Conservation (phyloP, 345 rosid genomes). For the Brassica carinata region DNA sequence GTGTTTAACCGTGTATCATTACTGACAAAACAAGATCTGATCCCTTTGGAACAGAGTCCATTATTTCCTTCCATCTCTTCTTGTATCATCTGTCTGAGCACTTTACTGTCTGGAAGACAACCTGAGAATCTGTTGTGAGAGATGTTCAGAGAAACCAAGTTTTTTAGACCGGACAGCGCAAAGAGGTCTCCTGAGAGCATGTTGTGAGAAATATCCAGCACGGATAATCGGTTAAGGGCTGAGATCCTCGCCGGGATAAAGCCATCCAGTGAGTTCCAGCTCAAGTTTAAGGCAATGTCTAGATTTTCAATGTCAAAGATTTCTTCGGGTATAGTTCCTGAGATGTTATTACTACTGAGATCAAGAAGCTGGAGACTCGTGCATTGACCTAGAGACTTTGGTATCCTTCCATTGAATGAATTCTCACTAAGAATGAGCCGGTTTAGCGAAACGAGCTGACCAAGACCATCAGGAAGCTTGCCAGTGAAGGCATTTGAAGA, state of each 20-base stretch:
- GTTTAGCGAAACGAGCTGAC: conserved; percentile 57
- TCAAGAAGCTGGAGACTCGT: conserved; percentile 68
- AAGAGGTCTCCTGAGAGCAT: conserved; percentile 59
- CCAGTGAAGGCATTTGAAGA: conserved; percentile 56
- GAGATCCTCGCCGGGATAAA: conserved; percentile 57
- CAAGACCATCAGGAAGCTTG: conserved; percentile 54
- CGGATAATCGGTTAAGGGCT: conserved; percentile 57
- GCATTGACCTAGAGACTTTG: conserved; percentile 58
- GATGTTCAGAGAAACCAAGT: conserved; percentile 68
- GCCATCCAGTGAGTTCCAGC: conserved; percentile 68
- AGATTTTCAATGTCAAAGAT: conserved; percentile 62
- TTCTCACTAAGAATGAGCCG: conserved; percentile 56
- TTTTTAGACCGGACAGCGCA: conserved; percentile 49
- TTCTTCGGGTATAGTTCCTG: conserved; percentile 57
- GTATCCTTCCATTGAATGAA: conserved; percentile 54
- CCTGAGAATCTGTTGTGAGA: conserved; percentile 76
- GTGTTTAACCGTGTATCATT: background rate
- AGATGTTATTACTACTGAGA: conserved; percentile 62
- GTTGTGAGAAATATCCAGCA: conserved; percentile 69
- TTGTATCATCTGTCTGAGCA: background rate
- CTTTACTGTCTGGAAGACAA: background rate
- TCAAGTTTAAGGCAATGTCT: conserved; percentile 70
- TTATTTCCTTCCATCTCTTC: background rate
- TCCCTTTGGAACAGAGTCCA: background rate
- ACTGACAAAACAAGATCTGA: background rate